Base-by-base conservation (phyloP, 2,329 filamentous ascomycete species). In the Colletotrichum musicola region DNA sequence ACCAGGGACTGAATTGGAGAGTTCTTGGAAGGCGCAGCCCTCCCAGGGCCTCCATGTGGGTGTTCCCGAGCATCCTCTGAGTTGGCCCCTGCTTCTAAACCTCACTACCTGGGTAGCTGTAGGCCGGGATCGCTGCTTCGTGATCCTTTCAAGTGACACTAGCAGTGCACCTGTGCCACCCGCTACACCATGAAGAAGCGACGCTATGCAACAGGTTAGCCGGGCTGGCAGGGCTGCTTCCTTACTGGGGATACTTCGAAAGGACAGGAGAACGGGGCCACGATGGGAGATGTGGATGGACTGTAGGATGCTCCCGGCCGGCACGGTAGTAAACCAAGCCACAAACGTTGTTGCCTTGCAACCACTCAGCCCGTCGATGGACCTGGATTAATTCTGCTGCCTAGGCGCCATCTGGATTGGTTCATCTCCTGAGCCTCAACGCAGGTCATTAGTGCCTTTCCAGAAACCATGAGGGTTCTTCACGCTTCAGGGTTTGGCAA, bases 321-420 rank as follows among this genome's bases (percentile, higher is more conserved):
- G 63, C 38, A 68, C 53, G 64, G 53, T 57, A 63, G 64, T 62
- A 38, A 30, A 55, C 53, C 64, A 68, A 53, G 63, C 46, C 38
- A 68, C 47, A 13, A 68, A 57, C 51, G 46, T 63, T 53, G 53
- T 46, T 14, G 22, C 14, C 13, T 42, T 16, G 27, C 13, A 46
- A 14, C 22, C 25, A 16, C 22, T 22, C 27, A 58, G 53, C 46
- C 38, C 44, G 22, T 30, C 18, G 44, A 50, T 62, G 55, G 62
- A 49, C 22, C 50, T 51, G 16, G 16, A 47, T 44, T 50, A 68
- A 69, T 68, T 42, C 57, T 67, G 67, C 63, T 69, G 67, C 67
- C 67, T 69, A 22, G 53, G 57, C 22, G 42, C 13, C 61, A 25
- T 42, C 54, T 51, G 18, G 25, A 38, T 44, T 30, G n/a, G 14